phyloP scores from a whole-genome alignment of 257 asterid species.

The Ophiorrhiza pumila region DNA sequence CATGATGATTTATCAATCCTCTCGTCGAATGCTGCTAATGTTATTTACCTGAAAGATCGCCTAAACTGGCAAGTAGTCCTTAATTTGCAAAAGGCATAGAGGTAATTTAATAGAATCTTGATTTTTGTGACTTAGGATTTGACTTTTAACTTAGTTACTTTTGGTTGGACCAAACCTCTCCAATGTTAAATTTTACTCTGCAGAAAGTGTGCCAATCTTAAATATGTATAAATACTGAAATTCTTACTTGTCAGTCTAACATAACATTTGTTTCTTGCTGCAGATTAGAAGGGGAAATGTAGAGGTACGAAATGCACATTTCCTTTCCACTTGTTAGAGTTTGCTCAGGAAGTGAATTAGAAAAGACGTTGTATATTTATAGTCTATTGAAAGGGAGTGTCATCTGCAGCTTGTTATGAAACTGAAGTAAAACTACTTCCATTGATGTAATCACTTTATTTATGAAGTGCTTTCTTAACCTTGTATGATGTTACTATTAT shows the following conservation, averaged over 20 bases:
- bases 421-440: neutral
- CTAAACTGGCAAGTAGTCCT: neutral
- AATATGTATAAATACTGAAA: neutral
- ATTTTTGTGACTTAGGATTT: neutral
- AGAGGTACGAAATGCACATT: slow-evolving; percentile 36
- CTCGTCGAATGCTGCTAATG: neutral
- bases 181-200: no score
- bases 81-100: neutral
- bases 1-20: neutral
- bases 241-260: neutral
- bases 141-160: neutral
- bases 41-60: neutral
- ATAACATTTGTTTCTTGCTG: slow-evolving; percentile 5
- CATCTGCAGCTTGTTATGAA: neutral
- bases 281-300: slow-evolving; percentile 65
- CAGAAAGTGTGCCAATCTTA: neutral
- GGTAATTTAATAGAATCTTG: neutral
- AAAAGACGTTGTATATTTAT: no score
- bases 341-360: no score
- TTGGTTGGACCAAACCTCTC: no score
- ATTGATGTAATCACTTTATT: no score
- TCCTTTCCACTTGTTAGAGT: neutral
- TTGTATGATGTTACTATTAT: slow-evolving; percentile 1
- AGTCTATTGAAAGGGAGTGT: no score
- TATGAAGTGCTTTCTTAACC: neutral